Percentiles rank a stretch among this genome's conserved stretches.
Conservation (phyloP, 495 filamentous ascomycete genomes). For the Letharia columbiana region DNA sequence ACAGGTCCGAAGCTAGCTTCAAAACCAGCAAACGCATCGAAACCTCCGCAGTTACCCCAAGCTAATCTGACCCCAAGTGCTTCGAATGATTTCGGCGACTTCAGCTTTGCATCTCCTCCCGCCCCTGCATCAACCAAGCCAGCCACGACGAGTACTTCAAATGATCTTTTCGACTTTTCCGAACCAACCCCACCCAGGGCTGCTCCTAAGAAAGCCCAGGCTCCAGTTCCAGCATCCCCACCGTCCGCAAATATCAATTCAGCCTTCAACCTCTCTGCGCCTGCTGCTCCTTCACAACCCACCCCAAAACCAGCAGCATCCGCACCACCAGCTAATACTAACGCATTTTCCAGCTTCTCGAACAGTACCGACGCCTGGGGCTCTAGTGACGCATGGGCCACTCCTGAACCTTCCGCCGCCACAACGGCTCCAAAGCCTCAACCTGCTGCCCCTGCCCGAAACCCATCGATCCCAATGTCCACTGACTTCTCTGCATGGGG, state of each 20-base stretch:
- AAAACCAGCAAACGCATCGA: conserved; percentile 39
- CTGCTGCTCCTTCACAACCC: conserved; percentile 35
- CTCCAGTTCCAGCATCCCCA: conserved; percentile 38
- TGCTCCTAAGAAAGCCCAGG: conserved; percentile 36
- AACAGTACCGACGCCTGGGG: conserved; percentile 44
- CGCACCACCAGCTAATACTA: conserved; percentile 32
- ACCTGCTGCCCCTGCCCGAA: conserved; percentile 20
- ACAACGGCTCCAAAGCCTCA: conserved; percentile 23
- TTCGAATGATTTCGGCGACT: conserved; percentile 46
- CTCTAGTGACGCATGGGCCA: conserved; percentile 42
- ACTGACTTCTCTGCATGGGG: conserved; percentile 37
- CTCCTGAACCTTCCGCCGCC: conserved; percentile 37
- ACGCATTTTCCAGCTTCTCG: conserved; percentile 33
- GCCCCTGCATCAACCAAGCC: conserved; percentile 37
- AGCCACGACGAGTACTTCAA: conserved; percentile 38
- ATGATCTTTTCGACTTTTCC: conserved; percentile 77
- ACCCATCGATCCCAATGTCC: conserved; percentile 21
- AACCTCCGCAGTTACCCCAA: conserved; percentile 32
- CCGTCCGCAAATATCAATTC: conserved; percentile 42
- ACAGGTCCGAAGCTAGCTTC: conserved; percentile 44
- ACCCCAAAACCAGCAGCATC: conserved; percentile 39
- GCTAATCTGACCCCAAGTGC: conserved; percentile 35
- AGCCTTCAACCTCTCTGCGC: conserved; percentile 72
- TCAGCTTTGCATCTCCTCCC: conserved; percentile 40
- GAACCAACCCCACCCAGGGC: conserved; percentile 43